Conservation (phyloP, 2,329 filamentous ascomycete species). For the Fusarium sp. region DNA sequence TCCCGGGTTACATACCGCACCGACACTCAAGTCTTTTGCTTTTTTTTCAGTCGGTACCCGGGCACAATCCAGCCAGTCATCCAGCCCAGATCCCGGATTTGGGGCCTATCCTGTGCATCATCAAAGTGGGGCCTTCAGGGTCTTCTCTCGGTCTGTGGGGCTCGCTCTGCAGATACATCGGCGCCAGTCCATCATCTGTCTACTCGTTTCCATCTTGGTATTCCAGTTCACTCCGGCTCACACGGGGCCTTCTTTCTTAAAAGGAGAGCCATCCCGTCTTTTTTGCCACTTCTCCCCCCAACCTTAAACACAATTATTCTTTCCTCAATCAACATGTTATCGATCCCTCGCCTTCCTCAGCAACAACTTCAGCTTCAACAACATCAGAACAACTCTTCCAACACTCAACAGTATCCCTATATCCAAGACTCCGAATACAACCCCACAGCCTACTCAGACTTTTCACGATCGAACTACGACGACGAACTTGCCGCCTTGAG, state of each 20-base stretch:
- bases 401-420: conserved; percentile 30
- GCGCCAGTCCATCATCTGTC: conserved; percentile 32
- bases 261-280: conserved; percentile 42
- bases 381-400: conserved; percentile 46
- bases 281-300: conserved; percentile 41
- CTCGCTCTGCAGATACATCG: conserved; percentile 12
- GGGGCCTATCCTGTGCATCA: conserved; percentile 33
- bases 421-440: conserved; percentile 36
- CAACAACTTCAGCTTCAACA: conserved; percentile 44
- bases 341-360: conserved; percentile 44
- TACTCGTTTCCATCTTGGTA: conserved; percentile 34
- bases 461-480: conserved; percentile 38
- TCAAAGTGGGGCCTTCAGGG: conserved; percentile 30
- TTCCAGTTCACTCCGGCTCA: conserved; percentile 17
- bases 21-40: conserved; percentile 26
- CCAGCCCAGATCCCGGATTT: conserved; percentile 17
- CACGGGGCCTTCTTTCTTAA: conserved; percentile 38
- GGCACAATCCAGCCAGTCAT: conserved; percentile 21
- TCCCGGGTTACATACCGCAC: conserved; percentile 31
- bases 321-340: conserved; percentile 47
- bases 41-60: conserved; percentile 22
- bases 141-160: conserved; percentile 25
- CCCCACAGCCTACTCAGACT: conserved; percentile 30
- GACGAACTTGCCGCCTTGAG: conserved; percentile 44
- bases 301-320: conserved; percentile 39